These are phyloP conservation scores for Crithidia expoeki DNA, from an alignment of 208 protist species.

Conservation along the genomic window DNA sequence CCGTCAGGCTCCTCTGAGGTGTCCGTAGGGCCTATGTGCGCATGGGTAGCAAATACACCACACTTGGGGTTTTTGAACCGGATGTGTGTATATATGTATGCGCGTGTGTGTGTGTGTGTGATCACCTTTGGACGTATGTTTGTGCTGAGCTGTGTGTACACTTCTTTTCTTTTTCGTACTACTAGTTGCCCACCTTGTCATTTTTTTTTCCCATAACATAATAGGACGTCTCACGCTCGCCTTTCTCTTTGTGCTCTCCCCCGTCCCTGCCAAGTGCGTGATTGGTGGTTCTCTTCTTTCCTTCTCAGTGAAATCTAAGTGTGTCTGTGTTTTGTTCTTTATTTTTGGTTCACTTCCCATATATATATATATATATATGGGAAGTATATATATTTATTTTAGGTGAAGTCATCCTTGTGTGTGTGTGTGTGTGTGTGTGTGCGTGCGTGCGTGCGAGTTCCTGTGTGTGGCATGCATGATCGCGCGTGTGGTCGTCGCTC, in stretches of 20 bases:
- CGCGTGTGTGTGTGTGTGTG: neutral
- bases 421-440: conserved; percentile 15
- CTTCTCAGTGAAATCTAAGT: neutral
- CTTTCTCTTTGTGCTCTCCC: neutral
- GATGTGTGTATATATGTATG: neutral
- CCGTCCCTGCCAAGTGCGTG: neutral
- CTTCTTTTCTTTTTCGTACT: neutral
- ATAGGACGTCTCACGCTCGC: neutral
- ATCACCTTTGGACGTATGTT: neutral
- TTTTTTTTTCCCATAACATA: neutral
- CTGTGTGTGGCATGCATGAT: conserved; percentile 4
- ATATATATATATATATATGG: neutral
- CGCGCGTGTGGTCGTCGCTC: neutral
- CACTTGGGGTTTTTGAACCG: neutral
- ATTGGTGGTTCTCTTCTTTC: conserved; percentile 12
- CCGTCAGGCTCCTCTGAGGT: too few relatives aligned
- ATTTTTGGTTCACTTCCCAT: neutral
- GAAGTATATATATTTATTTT: too few relatives aligned
- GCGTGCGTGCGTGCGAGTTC: too few relatives aligned
- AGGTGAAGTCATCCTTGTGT: conserved; percentile 5
- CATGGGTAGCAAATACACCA: too few relatives aligned
- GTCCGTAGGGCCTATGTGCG: too few relatives aligned
- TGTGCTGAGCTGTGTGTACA: neutral
- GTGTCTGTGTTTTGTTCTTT: conserved; percentile 9
- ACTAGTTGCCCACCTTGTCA: neutral